Evolutionary conservation across 2,329 filamentous ascomycete species (phyloP), one percentile per base, ranked within the genome.

Genomic region (Clonostachys rosea): DNA sequence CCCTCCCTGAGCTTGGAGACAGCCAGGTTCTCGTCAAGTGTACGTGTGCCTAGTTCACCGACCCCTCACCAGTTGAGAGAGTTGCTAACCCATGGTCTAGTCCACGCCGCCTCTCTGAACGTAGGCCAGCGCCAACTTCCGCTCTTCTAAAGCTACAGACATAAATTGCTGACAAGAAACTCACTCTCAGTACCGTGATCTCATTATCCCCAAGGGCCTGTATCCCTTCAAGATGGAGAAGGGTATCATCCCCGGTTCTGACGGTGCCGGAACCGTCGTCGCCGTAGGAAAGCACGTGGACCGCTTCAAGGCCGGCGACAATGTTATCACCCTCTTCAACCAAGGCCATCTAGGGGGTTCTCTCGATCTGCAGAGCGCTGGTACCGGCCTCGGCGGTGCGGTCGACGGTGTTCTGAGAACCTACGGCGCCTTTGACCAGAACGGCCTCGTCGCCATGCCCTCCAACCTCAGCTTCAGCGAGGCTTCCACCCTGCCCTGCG

Each of bases 11-110:
- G 53, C 59, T 86, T 2, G 86, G 86, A 42, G 85, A 89, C 47
- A 78, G 79, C 51, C 82, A 91, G 24, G 85, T 90, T 6, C 74
- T 91, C 34, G 81, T 91, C 55, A 86, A 85, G 64, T 47, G 65
- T 66, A 47, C 35, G 63, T 37, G 18, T 14, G 24, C 33, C 33
- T 42, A 42, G 10, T 12, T 16, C 18, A 35, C 14, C 14, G 11
- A 30, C 51, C 52, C 50, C 59, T 45, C 8, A 39, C 9, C n/a
- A n/a, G 7, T 33, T 17, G 34, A 14, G 17, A 5, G n/a, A 5
- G n/a, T 34, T 45, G 40, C 46, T 49, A n/a, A 46, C 17, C 24
- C 30, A 3, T 14, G 8, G 10, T 33, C 33, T 17, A 68, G 72
- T 79, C 24, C 66, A 70, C 44, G 74, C 70, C 13, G 76, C 70